Base-by-base conservation (phyloP, 768 basidiomycete species). In the Boletus pseudopeckii region DNA sequence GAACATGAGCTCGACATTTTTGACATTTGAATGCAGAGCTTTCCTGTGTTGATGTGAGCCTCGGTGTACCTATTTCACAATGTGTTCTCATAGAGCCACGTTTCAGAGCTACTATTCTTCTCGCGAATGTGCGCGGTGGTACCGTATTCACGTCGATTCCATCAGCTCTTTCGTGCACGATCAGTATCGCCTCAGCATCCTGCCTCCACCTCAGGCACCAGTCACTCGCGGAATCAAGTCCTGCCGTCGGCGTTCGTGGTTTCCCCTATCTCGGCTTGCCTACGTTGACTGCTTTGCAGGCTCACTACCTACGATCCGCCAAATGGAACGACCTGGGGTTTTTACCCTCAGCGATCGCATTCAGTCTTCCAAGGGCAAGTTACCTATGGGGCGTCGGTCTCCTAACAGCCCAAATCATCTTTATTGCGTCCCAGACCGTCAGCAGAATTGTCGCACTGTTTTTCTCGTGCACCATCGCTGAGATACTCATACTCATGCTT, bases 321-420 rank as follows among this genome's bases (percentile, higher is more conserved):
- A 73, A 75, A 41, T 77, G 73, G 1, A 59, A 69, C 3, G 67
- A 52, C 13, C 66, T 74, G 50, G 77, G 78, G 20, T 82, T 83
- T 63, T 77, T 80, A 48, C 68, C 73, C 33, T 68, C 74, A 9
- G 79, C 82, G 13, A 66, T 86, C 20, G 67, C 72, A 0, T 84
- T 78, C 59, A 71, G 81, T 26, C 71, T 85, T 5, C 86, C 86
- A 0, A 75, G 74, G 52, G 75, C 80, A 0, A 63, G 78, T 18
- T 77, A 77, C 55, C 62, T 84, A 33, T 85, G 81, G 79, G 76
- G 77, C 24, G 28, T 75, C 0, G 55, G 56, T 5, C 42, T 70
- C 26, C 63, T 74, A 38, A 60, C 61, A 0, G 50, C 55, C 5
- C 75, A 76, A 39, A 54, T 65, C 22, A 37, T 73, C 17, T 52